A percentile compares a stretch with the other conserved stretches of the same genome.
phyloP scores from a whole-genome alignment of 805 yeast genomes.

The Dipodascus albidus region DNA sequence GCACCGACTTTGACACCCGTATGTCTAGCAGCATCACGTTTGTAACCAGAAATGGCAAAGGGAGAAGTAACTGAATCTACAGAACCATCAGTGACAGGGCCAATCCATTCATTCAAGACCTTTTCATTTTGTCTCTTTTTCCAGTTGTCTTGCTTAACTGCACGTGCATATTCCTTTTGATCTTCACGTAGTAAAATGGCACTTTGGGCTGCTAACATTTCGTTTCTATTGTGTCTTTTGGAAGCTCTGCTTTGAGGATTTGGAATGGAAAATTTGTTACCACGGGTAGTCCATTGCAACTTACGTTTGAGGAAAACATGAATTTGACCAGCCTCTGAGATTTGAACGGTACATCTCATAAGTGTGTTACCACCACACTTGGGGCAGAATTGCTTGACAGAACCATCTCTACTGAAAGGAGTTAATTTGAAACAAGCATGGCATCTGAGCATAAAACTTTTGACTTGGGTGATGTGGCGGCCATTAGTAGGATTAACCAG shows the following conservation, averaged over 20 bases:
- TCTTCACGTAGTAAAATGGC: slow-evolving; percentile 83
- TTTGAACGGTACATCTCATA: slow-evolving; percentile 80
- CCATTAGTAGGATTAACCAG: slow-evolving; percentile 81
- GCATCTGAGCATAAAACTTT: slow-evolving; percentile 91
- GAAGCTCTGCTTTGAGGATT: slow-evolving; percentile 78
- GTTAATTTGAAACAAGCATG: slow-evolving; percentile 88
- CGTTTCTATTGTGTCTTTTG: slow-evolving; percentile 59
- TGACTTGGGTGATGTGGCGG: slow-evolving; percentile 66
- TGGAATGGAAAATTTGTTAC: slow-evolving; percentile 69
- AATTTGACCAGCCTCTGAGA: slow-evolving; percentile 68
- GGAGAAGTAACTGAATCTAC: slow-evolving; percentile 75
- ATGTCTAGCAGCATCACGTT: slow-evolving; percentile 32
- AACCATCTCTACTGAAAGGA: slow-evolving; percentile 67
- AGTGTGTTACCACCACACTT: slow-evolving; percentile 91
- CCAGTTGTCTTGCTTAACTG: slow-evolving; percentile 82
- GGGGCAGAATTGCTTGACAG: slow-evolving; percentile 74
- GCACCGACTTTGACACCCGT: slow-evolving; percentile 73
- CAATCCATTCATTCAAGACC: slow-evolving; percentile 75
- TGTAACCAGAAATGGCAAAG: slow-evolving; percentile 55
- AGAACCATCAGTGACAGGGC: slow-evolving; percentile 55
- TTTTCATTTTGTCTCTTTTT: slow-evolving; percentile 78
- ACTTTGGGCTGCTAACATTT: slow-evolving; percentile 34
- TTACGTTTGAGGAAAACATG: slow-evolving; percentile 83
- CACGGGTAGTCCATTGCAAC: slow-evolving; percentile 89
- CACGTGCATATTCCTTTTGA: slow-evolving; percentile 85